Base-by-base conservation (phyloP, 257 asterid genomes). In the Thymus mandschuricus region DNA sequence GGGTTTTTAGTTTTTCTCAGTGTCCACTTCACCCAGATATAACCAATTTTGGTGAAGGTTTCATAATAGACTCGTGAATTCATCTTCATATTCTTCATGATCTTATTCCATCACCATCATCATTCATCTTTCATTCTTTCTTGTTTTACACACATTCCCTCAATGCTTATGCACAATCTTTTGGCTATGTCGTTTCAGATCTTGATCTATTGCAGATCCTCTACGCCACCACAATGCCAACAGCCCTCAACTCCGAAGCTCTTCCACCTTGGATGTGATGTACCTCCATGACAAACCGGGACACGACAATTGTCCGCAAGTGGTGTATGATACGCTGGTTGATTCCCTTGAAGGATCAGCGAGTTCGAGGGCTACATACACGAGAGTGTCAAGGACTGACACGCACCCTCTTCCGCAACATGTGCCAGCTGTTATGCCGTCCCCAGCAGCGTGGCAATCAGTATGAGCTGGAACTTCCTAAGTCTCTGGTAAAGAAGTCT, bases 261-360 rank as follows among this genome's bases (percentile, higher is more conserved):
- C 83, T 95, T 95, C 89, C 21, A 95, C 98, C 41, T 69, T 95
- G 80, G 98, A 91, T 50, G 95, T 88, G 28, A 73, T 95, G 71
- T 95, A 92, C 86, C 96, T 95, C 58, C 99, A 95, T 29, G 96
- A 95, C 90, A 92, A 88, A 76, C 99, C 98, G 0, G 97, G 95
- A 71, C 97, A 96, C 1, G 91, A 86, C 10, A 95, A 95, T 64
- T 95, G 99, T 66, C 98, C 99, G 34, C 99, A 95, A 75, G 75
- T 44, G 51, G 98, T 91, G 73, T 91, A 86, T 6, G 99, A 95
- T 65, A 82, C 93, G 55, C 95, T 95, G 5, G 97, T 95, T 12
- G 99, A 92, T 29, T 96, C 97, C 73, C 93, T 91, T 3, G 98
- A 95, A 75, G 66, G 29, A 83, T 89, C 74, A 84, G 92, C 29